A percentile compares a stretch with the other conserved stretches of the same genome.
Evolutionary conservation across 768 basidiomycete species (phyloP).

Genomic region (Rhodotorula kratochvilovae): DNA sequence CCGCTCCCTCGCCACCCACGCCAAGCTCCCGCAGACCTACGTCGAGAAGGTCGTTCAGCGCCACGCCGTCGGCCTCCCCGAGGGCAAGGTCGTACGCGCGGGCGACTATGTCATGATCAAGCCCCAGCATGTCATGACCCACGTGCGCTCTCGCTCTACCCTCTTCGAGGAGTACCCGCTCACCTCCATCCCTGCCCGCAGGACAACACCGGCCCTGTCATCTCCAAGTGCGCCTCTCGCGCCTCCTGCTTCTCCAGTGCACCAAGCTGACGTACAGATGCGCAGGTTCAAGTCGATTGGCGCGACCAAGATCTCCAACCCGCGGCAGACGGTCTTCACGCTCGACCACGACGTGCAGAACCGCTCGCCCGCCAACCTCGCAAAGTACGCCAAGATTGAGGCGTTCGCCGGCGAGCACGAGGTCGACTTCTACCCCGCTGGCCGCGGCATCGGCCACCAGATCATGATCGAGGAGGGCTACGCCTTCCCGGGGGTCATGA

Average conservation of each 20-base stretch:
- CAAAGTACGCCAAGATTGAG: constrained; percentile 89
- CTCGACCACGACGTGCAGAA: constrained; percentile 99
- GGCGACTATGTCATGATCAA: constrained; percentile 99
- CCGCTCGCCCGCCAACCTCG: constrained; percentile 75
- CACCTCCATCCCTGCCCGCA: constrained; percentile 30
- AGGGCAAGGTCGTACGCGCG: constrained; percentile 73
- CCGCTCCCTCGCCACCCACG: constrained; percentile 32
- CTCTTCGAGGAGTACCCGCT: no score
- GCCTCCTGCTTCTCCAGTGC: constrained; percentile 9
- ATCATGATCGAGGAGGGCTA: constrained; percentile 97
- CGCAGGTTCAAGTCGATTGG: constrained; percentile 89
- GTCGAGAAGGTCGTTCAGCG: constrained; percentile 98
- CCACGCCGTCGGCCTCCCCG: constrained; percentile 83
- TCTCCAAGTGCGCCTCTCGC: constrained; percentile 72
- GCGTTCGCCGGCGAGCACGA: constrained; percentile 76
- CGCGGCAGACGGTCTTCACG: constrained; percentile 85
- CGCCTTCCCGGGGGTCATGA: constrained; percentile 90
- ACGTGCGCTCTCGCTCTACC: constrained; percentile 47
- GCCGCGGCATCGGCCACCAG: constrained; percentile 96
- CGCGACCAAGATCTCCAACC: constrained; percentile 73
- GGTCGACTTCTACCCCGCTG: constrained; percentile 94
- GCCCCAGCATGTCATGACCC: constrained; percentile 96
- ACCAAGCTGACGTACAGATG: neutral
- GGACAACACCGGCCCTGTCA: constrained; percentile 97
- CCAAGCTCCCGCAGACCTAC: constrained; percentile 60